phyloP scores from a whole-genome alignment of 352 stramenopile genomes.

The Nothophytophthora sp. region DNA sequence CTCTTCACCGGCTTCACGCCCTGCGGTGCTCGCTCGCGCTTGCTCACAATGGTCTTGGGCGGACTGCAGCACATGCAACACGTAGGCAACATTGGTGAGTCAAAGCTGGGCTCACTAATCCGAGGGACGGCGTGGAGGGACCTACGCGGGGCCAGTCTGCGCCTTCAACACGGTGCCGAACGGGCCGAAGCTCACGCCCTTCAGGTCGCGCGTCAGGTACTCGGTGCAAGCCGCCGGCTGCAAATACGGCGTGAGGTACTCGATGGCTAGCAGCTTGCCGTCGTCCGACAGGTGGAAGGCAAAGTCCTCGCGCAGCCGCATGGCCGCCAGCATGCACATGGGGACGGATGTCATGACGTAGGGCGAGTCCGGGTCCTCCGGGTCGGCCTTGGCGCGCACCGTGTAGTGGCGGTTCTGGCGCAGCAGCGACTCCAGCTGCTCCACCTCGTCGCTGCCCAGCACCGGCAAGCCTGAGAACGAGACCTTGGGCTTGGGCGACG shows the following conservation, averaged over 20 bases:
- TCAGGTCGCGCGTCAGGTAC: slow-evolving; percentile 60
- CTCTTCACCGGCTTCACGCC: slow-evolving; percentile 71
- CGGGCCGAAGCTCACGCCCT: slow-evolving; percentile 57
- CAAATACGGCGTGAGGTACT: slow-evolving; percentile 77
- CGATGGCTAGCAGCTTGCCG: slow-evolving; percentile 78
- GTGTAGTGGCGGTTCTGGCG: slow-evolving; percentile 59
- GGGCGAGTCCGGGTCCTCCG: slow-evolving; percentile 50
- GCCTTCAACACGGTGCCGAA: slow-evolving; percentile 60
- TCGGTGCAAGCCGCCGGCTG: slow-evolving; percentile 35
- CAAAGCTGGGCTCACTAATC: no score
- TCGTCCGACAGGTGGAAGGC: slow-evolving; percentile 81
- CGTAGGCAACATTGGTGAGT: not conserved
- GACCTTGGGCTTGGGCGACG: slow-evolving; percentile 61
- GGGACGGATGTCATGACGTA: slow-evolving; percentile 80
- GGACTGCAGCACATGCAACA: slow-evolving; percentile 29
- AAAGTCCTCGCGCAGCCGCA: slow-evolving; percentile 77
- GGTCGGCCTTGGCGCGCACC: slow-evolving; percentile 67
- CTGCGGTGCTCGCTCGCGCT: slow-evolving; percentile 64
- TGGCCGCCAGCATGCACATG: slow-evolving; percentile 77
- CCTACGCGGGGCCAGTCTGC: slow-evolving; percentile 67
- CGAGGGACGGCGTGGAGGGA: not conserved
- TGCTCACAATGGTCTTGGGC: slow-evolving; percentile 60
- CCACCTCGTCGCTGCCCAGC: slow-evolving; percentile 45
- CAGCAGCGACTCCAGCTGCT: slow-evolving; percentile 49
- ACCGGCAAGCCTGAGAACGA: slow-evolving; percentile 51